These are phyloP conservation scores for Purpureocillium takamizusanense DNA, from an alignment of 2,329 filamentous ascomycete species.

Conservation along the genomic window DNA sequence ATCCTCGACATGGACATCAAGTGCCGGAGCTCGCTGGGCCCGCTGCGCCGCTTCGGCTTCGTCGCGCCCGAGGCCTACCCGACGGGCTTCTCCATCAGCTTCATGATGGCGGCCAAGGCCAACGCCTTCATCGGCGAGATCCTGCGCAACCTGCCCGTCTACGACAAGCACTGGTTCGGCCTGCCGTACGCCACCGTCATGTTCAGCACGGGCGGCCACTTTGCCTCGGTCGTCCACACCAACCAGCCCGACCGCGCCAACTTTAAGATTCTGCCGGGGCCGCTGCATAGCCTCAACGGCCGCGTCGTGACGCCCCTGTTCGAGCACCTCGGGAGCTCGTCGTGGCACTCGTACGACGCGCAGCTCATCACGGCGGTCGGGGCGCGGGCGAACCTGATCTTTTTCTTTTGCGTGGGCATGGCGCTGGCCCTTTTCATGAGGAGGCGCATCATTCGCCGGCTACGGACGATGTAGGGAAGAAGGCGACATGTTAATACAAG, in stretches of 20 bases:
- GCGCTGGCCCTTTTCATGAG: slow-evolving; percentile 11
- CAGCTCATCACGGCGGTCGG: slow-evolving; percentile 10
- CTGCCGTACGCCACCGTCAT: slow-evolving; percentile 31
- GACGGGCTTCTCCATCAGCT: slow-evolving; percentile 29
- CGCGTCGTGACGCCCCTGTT: slow-evolving; percentile 28
- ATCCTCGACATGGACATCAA: slow-evolving; percentile 19
- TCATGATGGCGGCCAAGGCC: slow-evolving; percentile 27
- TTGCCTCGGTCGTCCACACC: slow-evolving; percentile 30
- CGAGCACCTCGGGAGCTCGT: slow-evolving; percentile 30
- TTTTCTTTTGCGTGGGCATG: slow-evolving; percentile 11
- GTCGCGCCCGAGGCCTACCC: slow-evolving; percentile 30
- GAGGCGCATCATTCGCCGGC: slow-evolving; percentile 9
- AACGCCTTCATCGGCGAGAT: slow-evolving; percentile 24
- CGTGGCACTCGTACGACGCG: slow-evolving; percentile 30
- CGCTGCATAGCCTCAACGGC: slow-evolving; percentile 29
- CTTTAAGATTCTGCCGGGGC: slow-evolving; percentile 26
- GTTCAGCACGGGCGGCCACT: slow-evolving; percentile 34
- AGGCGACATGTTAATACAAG: too few species aligned
- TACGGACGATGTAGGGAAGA: slow-evolving; percentile 2
- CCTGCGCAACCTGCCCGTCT: slow-evolving; percentile 21
- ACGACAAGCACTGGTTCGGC: slow-evolving; percentile 28
- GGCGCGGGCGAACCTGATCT: slow-evolving; percentile 6
- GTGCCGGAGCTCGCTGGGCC: slow-evolving; percentile 28
- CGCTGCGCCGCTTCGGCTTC: slow-evolving; percentile 28
- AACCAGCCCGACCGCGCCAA: slow-evolving; percentile 19